A percentile compares a stretch with the other conserved stretches of the same genome.
Evolutionary conservation across 164 flowering plant genomes (phyloP).

Genomic region (Tinospora cordifolia): DNA sequence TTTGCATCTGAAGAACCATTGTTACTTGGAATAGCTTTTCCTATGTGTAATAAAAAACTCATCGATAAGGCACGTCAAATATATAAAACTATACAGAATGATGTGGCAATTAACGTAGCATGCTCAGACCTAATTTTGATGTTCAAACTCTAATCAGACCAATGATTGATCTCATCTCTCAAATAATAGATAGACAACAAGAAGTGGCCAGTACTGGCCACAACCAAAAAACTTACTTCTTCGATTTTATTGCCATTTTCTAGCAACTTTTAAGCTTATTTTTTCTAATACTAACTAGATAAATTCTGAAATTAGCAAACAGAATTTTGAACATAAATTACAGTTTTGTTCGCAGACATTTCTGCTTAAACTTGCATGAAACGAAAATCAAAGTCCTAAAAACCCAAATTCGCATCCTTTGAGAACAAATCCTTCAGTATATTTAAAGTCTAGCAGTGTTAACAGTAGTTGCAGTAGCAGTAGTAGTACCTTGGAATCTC

Average conservation of each 20-base stretch:
- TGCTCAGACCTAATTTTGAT: no score
- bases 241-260: background rate
- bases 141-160: no score
- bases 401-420: background rate
- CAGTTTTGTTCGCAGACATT: background rate
- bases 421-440: background rate
- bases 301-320: background rate
- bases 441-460: background rate
- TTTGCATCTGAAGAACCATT: slow-evolving; percentile 32
- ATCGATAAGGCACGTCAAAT: background rate
- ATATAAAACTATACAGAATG: no score
- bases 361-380: background rate
- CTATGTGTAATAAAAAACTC: slow-evolving; percentile 33
- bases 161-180: no score
- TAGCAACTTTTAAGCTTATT: background rate
- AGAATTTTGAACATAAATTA: background rate
- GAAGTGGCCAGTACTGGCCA: no score
- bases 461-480: no score
- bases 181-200: no score
- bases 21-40: slow-evolving; percentile 41
- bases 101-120: no score
- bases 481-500: background rate
- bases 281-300: background rate
- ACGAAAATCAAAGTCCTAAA: background rate
- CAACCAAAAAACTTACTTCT: no score